Conservation (phyloP, 108 stramenopile genomes). For the Epipyxis sp. region DNA sequence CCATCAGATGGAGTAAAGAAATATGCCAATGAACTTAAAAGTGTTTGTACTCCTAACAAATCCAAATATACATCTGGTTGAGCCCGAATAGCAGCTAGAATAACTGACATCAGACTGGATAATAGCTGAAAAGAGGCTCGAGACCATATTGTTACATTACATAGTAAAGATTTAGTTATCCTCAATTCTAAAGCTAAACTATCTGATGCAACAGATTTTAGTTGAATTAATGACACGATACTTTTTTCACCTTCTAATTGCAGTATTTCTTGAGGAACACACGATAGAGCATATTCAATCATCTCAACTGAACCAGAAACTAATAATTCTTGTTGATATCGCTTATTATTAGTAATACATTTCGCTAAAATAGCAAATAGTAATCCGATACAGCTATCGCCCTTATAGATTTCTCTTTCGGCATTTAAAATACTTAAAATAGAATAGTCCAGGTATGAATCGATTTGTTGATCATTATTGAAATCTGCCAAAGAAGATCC, state of each 20-base stretch:
- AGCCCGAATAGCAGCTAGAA: neutral
- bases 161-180: conserved; percentile 5
- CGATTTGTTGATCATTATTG: neutral
- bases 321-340: neutral
- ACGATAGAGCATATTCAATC: conserved; percentile 12
- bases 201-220: neutral
- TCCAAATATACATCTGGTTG: neutral
- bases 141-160: neutral
- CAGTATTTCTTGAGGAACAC: conserved; percentile 11
- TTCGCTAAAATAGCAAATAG: neutral
- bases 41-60: neutral
- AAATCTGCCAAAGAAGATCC: neutral
- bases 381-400: neutral
- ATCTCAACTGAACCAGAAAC: conserved; percentile 6
- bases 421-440: neutral
- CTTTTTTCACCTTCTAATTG: conserved; percentile 8
- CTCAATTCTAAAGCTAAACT: neutral
- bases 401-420: conserved; percentile 5
- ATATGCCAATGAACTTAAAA: neutral
- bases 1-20: too few relatives aligned
- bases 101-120: neutral
- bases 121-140: neutral
- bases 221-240: neutral
- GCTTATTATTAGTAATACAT: neutral
- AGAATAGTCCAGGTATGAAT: neutral